Evolutionary conservation across 768 basidiomycete species (phyloP).

Genomic region (Phanerochaete carnosa): DNA sequence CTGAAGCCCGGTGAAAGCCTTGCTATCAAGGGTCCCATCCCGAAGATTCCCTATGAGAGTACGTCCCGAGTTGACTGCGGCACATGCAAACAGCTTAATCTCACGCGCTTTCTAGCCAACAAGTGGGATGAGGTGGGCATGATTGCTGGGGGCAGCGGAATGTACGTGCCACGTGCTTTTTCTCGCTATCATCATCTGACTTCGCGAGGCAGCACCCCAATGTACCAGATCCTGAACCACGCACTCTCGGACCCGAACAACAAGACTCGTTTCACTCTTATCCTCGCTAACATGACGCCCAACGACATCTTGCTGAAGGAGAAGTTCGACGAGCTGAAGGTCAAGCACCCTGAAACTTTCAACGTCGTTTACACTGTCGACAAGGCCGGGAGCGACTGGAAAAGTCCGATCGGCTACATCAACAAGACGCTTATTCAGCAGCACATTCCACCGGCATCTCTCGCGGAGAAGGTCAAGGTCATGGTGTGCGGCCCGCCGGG

Average conservation of each 20-base stretch:
- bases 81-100: neutral
- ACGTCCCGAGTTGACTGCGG: constrained; percentile 9
- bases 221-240: constrained; percentile 79
- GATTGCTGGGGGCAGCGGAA: constrained; percentile 93
- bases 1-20: constrained; percentile 83
- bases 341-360: constrained; percentile 66
- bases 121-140: constrained; percentile 83
- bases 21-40: constrained; percentile 86
- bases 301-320: constrained; percentile 86
- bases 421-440: constrained; percentile 69
- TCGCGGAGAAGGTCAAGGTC: constrained; percentile 80
- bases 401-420: constrained; percentile 65
- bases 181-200: neutral
- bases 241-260: constrained; percentile 71
- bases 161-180: constrained; percentile 43
- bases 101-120: constrained; percentile 47
- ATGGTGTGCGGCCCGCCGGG: constrained; percentile 90
- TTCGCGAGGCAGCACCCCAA: constrained; percentile 57
- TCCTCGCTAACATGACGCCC: constrained; percentile 90
- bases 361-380: constrained; percentile 87
- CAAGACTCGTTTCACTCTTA: constrained; percentile 91
- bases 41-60: constrained; percentile 87
- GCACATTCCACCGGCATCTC: constrained; percentile 59
- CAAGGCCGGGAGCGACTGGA: constrained; percentile 69
- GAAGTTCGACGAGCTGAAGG: constrained; percentile 68